phyloP scores from a whole-genome alignment of 2,329 filamentous ascomycete genomes.

The Epichloe gansuensis region DNA sequence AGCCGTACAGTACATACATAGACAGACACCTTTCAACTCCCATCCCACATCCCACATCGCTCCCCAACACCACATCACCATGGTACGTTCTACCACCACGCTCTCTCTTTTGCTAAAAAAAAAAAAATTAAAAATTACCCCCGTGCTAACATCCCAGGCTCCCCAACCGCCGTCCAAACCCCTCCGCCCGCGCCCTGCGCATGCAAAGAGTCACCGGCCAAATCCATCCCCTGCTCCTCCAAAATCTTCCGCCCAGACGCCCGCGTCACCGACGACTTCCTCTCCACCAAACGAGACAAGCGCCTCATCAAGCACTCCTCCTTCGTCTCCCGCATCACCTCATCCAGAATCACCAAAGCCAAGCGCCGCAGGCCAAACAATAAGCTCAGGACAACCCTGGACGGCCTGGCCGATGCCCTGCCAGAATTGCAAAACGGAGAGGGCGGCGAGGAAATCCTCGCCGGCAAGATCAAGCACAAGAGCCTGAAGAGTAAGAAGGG shows the following conservation, averaged over 20 bases:
- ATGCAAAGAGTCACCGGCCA: slow-evolving; percentile 36
- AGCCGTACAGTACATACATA: too few species aligned
- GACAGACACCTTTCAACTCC: not conserved
- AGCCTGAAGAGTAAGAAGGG: slow-evolving; percentile 66
- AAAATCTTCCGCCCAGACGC: slow-evolving; percentile 40
- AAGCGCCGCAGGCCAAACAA: slow-evolving; percentile 49
- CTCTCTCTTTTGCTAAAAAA: not conserved
- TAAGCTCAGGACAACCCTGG: slow-evolving; percentile 66
- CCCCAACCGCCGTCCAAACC: slow-evolving; percentile 29
- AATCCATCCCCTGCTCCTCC: slow-evolving; percentile 35
- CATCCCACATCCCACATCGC: not conserved
- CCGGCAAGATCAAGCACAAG: slow-evolving; percentile 56
- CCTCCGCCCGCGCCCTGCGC: slow-evolving; percentile 45
- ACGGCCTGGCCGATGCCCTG: slow-evolving; percentile 68
- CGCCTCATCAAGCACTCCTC: slow-evolving; percentile 67
- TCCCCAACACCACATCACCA: not conserved
- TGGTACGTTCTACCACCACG: not conserved
- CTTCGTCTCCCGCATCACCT: slow-evolving; percentile 66
- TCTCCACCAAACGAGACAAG: slow-evolving; percentile 71
- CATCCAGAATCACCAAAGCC: slow-evolving; percentile 25
- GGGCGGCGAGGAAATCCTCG: slow-evolving; percentile 30
- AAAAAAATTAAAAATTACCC: too few species aligned
- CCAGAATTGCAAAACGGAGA: slow-evolving; percentile 45
- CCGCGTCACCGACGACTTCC: slow-evolving; percentile 44
- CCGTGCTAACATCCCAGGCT: slow-evolving; percentile 11